Evolutionary conservation across 2,329 filamentous ascomycete genomes (phyloP).

Genomic region (Eutypella sp.): DNA sequence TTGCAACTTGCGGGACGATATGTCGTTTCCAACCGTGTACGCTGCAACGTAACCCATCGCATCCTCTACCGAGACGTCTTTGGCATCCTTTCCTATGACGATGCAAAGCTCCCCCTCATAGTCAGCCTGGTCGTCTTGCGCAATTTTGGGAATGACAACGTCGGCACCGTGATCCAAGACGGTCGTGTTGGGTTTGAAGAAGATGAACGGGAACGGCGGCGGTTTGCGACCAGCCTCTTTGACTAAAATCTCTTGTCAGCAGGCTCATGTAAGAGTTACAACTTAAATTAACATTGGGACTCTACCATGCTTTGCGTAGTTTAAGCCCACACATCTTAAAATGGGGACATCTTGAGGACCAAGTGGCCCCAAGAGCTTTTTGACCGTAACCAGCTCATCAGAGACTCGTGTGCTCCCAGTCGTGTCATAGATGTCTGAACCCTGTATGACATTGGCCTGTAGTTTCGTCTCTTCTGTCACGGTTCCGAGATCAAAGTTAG

Average conservation of each 20-base stretch:
- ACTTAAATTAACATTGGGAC: not conserved
- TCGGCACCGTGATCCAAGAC: conserved; percentile 30
- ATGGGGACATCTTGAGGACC: conserved; percentile 47
- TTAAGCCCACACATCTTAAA: conserved; percentile 53
- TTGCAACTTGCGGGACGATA: conserved; percentile 49
- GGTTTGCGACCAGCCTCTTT: conserved; percentile 45
- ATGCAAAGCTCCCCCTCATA: conserved; percentile 47
- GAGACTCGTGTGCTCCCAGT: conserved; percentile 43
- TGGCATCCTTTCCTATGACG: conserved; percentile 45
- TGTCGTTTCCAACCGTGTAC: conserved; percentile 51
- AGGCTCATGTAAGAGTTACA: not conserved
- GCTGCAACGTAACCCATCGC: conserved; percentile 47
- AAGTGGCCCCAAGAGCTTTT: conserved; percentile 48
- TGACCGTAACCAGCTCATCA: conserved; percentile 49
- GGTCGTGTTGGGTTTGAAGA: conserved; percentile 43
- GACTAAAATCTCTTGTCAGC: conserved; percentile 30
- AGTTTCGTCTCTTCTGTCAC: conserved; percentile 42
- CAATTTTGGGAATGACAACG: conserved; percentile 43
- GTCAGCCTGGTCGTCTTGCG: conserved; percentile 42
- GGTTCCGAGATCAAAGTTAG: conserved; percentile 44
- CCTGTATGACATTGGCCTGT: conserved; percentile 47
- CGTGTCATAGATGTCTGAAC: conserved; percentile 44
- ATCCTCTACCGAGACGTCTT: conserved; percentile 38
- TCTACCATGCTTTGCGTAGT: conserved; percentile 53
- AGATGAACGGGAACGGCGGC: conserved; percentile 44